These are phyloP conservation scores for Picochlorum sp. DNA, from an alignment of 139 green algal species.

Conservation along the genomic window DNA sequence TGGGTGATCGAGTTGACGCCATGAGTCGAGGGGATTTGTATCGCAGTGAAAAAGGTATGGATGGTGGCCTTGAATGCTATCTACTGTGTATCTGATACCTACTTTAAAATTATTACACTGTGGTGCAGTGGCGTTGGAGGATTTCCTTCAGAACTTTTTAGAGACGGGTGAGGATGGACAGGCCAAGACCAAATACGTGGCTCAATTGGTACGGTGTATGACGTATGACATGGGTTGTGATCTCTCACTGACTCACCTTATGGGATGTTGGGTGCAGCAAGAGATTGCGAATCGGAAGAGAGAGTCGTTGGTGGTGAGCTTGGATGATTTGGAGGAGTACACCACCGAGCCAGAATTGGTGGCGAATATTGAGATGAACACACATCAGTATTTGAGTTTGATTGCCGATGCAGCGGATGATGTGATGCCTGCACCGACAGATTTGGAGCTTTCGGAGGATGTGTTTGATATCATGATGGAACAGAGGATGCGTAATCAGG, in stretches of 20 bases:
- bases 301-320: conserved; percentile 51
- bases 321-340: conserved; percentile 67
- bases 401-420: conserved; percentile 74
- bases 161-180: conserved; percentile 11
- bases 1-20: neutral
- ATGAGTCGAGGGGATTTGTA: conserved; percentile 1
- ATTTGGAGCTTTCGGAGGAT: conserved; percentile 41
- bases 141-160: conserved; percentile 56
- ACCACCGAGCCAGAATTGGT: conserved; percentile 38
- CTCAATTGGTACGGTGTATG: conserved; percentile 39
- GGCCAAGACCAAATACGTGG: conserved; percentile 45
- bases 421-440: conserved; percentile 52
- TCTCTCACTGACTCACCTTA: neutral
- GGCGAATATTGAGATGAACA: conserved; percentile 59
- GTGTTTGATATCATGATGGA: conserved; percentile 73
- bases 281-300: conserved; percentile 75
- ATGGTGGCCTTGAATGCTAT: neutral
- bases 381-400: conserved; percentile 64
- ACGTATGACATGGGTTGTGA: no score
- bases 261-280: conserved; percentile 55
- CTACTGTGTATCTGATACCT: neutral
- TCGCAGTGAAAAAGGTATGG: neutral
- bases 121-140: conserved; percentile 22
- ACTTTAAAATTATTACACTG: no score
- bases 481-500: conserved; percentile 26